phyloP scores from a whole-genome alignment of 805 yeast genomes.

The Pichia ethanolica region DNA sequence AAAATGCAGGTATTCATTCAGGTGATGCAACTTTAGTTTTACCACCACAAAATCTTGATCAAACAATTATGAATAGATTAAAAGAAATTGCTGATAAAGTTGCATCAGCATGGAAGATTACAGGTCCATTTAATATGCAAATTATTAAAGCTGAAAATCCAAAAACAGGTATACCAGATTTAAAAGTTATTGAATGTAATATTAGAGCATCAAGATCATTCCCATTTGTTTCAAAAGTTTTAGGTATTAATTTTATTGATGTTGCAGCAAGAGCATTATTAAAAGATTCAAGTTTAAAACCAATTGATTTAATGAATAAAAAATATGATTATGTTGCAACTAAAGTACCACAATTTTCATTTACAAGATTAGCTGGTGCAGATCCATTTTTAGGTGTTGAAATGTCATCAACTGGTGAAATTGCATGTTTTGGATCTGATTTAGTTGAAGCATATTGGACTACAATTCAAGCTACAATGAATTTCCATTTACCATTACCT shows the following conservation, averaged over 20 bases:
- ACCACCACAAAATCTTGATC: conserved; percentile 80
- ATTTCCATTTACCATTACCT: conserved; percentile 89
- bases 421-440: conserved; percentile 91
- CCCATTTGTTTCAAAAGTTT: conserved; percentile 97
- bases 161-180: conserved; percentile 49
- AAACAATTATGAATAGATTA: conserved; percentile 59
- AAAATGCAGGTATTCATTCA: conserved; percentile 97
- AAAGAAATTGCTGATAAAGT: conserved; percentile 89
- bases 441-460: conserved; percentile 94
- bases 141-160: conserved; percentile 69
- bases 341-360: conserved; percentile 97
- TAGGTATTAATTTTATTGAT: conserved; percentile 91
- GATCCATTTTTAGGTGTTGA: conserved; percentile 99
- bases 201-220: conserved; percentile 97
- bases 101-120: conserved; percentile 88
- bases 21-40: conserved; percentile 96
- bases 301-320: conserved; percentile 75
- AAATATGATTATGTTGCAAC: conserved; percentile 83
- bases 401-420: conserved; percentile 99
- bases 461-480: conserved; percentile 93
- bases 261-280: conserved; percentile 86
- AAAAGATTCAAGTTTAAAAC: conserved; percentile 65
- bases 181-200: conserved; percentile 97
- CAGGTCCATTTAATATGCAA: conserved; percentile 99
- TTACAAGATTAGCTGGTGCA: conserved; percentile 97